Evolutionary conservation across 306 rosid genomes (phyloP), one percentile per base, ranked within the genome.

Genomic region (Acacia melanoxylon): DNA sequence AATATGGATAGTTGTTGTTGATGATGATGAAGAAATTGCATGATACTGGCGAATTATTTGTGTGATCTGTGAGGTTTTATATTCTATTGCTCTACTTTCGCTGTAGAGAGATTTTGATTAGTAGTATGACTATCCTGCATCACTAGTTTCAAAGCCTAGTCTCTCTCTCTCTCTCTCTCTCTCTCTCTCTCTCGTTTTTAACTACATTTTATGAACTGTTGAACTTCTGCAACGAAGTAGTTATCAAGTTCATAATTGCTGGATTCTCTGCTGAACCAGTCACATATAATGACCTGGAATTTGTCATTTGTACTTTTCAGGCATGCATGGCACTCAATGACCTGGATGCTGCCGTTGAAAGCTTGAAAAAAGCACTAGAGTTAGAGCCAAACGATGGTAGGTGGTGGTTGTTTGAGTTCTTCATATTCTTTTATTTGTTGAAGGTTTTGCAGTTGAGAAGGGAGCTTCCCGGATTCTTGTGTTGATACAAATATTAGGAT

Each of bases 381-480:
- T 75, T 89, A 83, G 92, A 89, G 84, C 92, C 92, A 65, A 89
- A 86, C 54, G 92, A 89, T 80, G 92, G 92, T 89, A 80, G 40
- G 87, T 56, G 69, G 44, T 58, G 78, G 67, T 69, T 61, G 37
- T 62, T 69, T 81, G 49, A 66, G 70, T 76, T 80, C 19, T 20
- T 45, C 27, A 14, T 20, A 22, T 52, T 76, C 74, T 41, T 22
- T 75, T n/a, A 54, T 75, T 35, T 16, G 62, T 45, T 77, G 27
- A 12, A 45, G 46, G 81, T 46, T 59, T 49, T 85, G 70, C 51
- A 52, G 40, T 82, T 68, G 59, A 41, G 79, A 41, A 78, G 41
- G 69, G 70, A 74, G 71, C 40, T 68, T 68, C 41, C 41, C 24
- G 65, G 74, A 79, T 74, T 81, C 54, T 67, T 67, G 40, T 37